Base-by-base conservation (phyloP, 306 rosid genomes). In the Sesbania bispinosa region DNA sequence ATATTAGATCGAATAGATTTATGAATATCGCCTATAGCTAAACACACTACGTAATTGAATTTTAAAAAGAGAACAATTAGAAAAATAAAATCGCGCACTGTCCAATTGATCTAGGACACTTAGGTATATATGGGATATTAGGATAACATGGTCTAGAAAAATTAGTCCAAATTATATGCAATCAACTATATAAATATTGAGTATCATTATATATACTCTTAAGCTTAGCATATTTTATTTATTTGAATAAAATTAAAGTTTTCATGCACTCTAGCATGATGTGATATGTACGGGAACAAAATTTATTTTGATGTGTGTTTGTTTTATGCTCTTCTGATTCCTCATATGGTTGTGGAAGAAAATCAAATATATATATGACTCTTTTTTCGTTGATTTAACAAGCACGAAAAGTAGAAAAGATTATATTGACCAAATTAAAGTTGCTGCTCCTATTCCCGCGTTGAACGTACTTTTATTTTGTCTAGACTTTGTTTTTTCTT, bases 391-490 rank as follows among this genome's bases (percentile, higher is more conserved):
- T 42, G 66, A 54, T 76, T 58, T 32, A 55, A 43, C 66, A 76
- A 43, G 52, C 67, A 10, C 15, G 26, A 66, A 75, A 74, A 55
- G 80, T 42, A 43, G 38, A 55, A 58, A 54, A 75, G 73, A 7
- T 24, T 33, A 64, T 13, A 43, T 66, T 65, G 80, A 75, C 80
- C 80, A 46, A 43, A 33, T 55, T 42, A 75, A 75, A 75, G 73
- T 75, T 30, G 7, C n/a, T 20, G 6, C 6, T 15, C 55, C 75
- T 72, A 36, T 63, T 74, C 57, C 46, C 13, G 29, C 51, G 67
- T 75, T 75, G 80, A 75, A 75, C 20, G 10, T 30, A 66, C 74
- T 54, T 75, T 53, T 13, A 2, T 9, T 46, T 70, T 39, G 20
- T 38, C 23, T 41, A 1, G 4, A 8, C 15, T 53, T 39, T 24